These are phyloP conservation scores for Rossbeevera mucosa DNA, from an alignment of 768 basidiomycete species.

Conservation along the genomic window DNA sequence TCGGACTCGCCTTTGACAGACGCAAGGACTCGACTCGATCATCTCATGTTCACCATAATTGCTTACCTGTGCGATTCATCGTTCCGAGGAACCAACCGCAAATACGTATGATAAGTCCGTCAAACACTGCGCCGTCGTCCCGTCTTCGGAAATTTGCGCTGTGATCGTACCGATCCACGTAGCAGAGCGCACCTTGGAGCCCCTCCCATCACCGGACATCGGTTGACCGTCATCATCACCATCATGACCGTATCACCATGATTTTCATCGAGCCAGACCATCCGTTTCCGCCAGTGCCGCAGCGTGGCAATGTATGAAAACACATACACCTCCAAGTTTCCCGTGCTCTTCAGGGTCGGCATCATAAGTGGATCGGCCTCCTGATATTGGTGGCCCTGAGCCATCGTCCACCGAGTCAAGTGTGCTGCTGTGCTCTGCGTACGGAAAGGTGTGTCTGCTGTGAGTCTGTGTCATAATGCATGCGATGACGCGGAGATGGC, in stretches of 20 bases:
- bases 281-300: not conserved
- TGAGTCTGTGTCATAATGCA: not conserved
- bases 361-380: not conserved
- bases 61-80: not conserved
- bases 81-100: not conserved
- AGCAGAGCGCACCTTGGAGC: not conserved
- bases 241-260: not conserved
- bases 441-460: not conserved
- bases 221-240: not conserved
- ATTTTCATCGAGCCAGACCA: not conserved
- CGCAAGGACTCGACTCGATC: not conserved
- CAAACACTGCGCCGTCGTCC: not conserved
- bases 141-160: not conserved
- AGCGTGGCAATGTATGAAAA: not conserved
- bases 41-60: not conserved
- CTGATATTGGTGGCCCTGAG: not conserved
- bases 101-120: not conserved
- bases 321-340: not conserved
- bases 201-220: not conserved
- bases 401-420: not conserved
- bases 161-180: not conserved
- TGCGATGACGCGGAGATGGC: not conserved
- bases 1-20: not conserved
- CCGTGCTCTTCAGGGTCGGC: not conserved
- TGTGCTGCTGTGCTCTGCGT: not conserved